phyloP scores from a whole-genome alignment of 140 eudicot species.

The Flaveria floridana region DNA sequence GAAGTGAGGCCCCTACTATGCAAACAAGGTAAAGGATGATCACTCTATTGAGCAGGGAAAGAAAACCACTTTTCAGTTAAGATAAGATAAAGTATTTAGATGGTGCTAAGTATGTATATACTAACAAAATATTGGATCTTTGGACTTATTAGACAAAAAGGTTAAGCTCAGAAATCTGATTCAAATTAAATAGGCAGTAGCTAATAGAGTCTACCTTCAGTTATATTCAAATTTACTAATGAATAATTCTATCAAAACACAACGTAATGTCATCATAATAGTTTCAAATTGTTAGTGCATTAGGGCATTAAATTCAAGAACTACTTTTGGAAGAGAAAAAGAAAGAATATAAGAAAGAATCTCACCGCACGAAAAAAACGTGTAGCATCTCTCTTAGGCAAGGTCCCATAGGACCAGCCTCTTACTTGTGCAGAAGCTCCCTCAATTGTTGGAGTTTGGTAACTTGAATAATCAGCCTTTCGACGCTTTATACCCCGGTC shows the following conservation, averaged over 20 bases:
- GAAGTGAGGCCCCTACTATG: neutral
- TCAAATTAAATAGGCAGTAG: constrained; percentile 6
- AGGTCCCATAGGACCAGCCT: constrained; percentile 89
- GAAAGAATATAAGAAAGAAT: neutral
- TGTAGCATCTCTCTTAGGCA: constrained; percentile 93
- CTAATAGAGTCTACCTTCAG: neutral
- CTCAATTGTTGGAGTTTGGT: constrained; percentile 68
- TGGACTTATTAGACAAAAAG: constrained; percentile 11
- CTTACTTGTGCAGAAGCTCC: constrained; percentile 96
- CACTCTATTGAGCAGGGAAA: constrained; percentile 9
- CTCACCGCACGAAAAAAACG: constrained; percentile 90
- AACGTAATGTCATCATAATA: neutral
- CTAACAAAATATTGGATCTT: neutral
- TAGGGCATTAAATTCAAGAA: neutral
- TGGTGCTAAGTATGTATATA: neutral
- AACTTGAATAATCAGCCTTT: constrained; percentile 56
- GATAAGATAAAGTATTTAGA: neutral
- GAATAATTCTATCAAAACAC: neutral
- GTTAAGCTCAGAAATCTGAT: neutral
- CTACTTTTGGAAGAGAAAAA: neutral
- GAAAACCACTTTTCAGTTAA: neutral
- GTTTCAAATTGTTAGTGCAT: neutral
- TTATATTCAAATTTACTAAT: neutral
- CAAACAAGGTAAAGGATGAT: neutral
- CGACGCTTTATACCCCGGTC: constrained; percentile 66